These are phyloP conservation scores for Aspergillus pseudoterreus DNA, from an alignment of 2,329 filamentous ascomycete species.

Conservation along the genomic window DNA sequence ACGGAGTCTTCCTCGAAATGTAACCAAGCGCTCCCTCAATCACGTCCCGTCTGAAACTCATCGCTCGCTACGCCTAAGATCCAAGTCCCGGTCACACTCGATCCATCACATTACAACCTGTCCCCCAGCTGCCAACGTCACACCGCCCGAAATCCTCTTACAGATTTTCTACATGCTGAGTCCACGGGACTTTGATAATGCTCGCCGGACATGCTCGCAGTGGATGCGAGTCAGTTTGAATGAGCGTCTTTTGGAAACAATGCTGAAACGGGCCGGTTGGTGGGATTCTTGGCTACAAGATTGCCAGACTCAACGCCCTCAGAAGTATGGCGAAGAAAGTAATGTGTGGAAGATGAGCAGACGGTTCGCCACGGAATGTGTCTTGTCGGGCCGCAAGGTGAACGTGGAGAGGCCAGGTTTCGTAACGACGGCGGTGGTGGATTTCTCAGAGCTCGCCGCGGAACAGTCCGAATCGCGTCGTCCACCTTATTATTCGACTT, in stretches of 20 bases:
- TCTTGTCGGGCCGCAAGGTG: constrained; percentile 36
- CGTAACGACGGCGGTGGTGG: constrained; percentile 34
- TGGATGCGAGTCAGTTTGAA: constrained; percentile 61
- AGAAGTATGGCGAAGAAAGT: constrained; percentile 37
- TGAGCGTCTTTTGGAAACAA: constrained; percentile 45
- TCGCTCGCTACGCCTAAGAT: constrained; percentile 28
- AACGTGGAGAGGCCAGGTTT: constrained; percentile 31
- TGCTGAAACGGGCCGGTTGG: constrained; percentile 57
- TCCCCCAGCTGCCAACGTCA: constrained; percentile 28
- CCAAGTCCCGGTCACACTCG: constrained; percentile 31
- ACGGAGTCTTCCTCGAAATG: constrained; percentile 5
- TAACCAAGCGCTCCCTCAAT: constrained; percentile 9
- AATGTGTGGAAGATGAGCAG: constrained; percentile 42
- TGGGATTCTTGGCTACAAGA: constrained; percentile 40
- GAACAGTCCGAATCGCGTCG: constrained; percentile 9
- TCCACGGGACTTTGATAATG: constrained; percentile 56
- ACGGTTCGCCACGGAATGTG: constrained; percentile 48
- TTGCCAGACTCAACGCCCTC: constrained; percentile 23
- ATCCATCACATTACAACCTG: constrained; percentile 20
- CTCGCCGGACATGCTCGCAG: constrained; percentile 55
- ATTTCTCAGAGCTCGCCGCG: constrained; percentile 24
- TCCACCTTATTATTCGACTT: constrained; percentile 7
- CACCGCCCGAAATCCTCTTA: constrained; percentile 50
- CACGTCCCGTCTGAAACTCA: constrained; percentile 7
- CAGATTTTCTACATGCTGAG: constrained; percentile 44